These are phyloP conservation scores for Salinomyces thailandicus DNA, from an alignment of 2,329 filamentous ascomycete species.

Conservation along the genomic window DNA sequence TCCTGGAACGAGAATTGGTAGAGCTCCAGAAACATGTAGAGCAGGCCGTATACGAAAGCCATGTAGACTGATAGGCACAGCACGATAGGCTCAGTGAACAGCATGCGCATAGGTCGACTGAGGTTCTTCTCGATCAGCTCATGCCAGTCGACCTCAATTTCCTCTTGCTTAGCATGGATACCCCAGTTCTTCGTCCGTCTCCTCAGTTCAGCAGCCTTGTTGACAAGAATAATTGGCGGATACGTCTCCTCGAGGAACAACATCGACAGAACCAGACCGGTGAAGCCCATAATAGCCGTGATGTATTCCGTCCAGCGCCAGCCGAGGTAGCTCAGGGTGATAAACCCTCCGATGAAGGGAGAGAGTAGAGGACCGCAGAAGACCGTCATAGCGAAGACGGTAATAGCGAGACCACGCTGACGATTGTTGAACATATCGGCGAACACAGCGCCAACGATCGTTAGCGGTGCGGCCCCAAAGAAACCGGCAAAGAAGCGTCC, in stretches of 20 bases:
- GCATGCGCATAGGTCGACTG: slow-evolving; percentile 32
- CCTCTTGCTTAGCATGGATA: slow-evolving; percentile 30
- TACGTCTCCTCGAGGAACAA: slow-evolving; percentile 34
- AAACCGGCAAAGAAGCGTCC: slow-evolving; percentile 36
- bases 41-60: slow-evolving; percentile 36
- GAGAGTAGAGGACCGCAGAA: slow-evolving; percentile 31
- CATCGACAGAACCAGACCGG: slow-evolving; percentile 18
- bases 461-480: slow-evolving; percentile 36
- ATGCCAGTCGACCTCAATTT: slow-evolving; percentile 11
- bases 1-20: slow-evolving; percentile 35
- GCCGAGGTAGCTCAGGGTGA: slow-evolving; percentile 30
- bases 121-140: slow-evolving; percentile 31
- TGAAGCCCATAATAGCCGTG: slow-evolving; percentile 23
- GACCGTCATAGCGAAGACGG: slow-evolving; percentile 30
- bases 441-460: slow-evolving; percentile 34
- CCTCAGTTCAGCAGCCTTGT: slow-evolving; percentile 30
- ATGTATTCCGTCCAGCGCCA: slow-evolving; percentile 34
- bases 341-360: slow-evolving; percentile 30
- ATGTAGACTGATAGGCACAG: slow-evolving; percentile 30
- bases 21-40: slow-evolving; percentile 37
- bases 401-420: slow-evolving; percentile 30
- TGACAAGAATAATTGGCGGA: slow-evolving; percentile 30
- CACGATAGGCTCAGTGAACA: slow-evolving; percentile 38
- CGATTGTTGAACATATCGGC: slow-evolving; percentile 33
- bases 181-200: slow-evolving; percentile 31